Conservation (phyloP, 768 basidiomycete genomes). For the Ephemerocybe angulata region DNA sequence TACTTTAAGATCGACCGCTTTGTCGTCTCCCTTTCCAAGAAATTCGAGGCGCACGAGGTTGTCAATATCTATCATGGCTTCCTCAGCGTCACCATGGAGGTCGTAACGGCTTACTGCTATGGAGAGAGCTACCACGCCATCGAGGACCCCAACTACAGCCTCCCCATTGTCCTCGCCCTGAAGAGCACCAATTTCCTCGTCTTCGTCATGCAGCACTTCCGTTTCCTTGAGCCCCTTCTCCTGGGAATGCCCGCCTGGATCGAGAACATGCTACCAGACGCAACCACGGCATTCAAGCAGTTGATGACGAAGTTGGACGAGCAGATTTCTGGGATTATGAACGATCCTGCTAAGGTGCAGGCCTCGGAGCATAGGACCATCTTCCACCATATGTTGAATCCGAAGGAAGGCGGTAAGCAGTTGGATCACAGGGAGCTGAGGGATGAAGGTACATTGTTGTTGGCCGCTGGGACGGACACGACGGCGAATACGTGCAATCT, state of each 20-base stretch:
- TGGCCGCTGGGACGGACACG: conserved; percentile 41
- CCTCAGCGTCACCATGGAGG: background rate
- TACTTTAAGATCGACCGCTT: background rate
- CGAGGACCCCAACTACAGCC: background rate
- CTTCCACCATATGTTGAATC: conserved; percentile 26
- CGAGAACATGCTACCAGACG: conserved; percentile 7
- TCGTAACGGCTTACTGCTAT: background rate
- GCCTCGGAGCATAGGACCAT: conserved; percentile 31
- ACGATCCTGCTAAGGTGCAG: conserved; percentile 21
- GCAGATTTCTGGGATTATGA: conserved; percentile 24
- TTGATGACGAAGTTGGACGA: conserved; percentile 12
- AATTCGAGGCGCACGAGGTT: background rate
- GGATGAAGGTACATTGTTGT: conserved; percentile 1
- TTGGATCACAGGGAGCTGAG: background rate
- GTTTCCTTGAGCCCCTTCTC: too few relatives aligned
- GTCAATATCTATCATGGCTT: background rate
- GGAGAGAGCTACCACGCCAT: background rate
- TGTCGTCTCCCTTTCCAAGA: background rate
- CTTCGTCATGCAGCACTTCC: too few relatives aligned
- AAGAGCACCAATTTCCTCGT: too few relatives aligned
- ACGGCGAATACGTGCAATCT: conserved; percentile 37
- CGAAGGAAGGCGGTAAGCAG: background rate
- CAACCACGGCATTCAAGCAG: conserved; percentile 15
- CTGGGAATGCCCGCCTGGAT: too few relatives aligned
- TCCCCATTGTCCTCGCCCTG: background rate